A percentile compares a stretch with the other conserved stretches of the same genome.
phyloP scores from a whole-genome alignment of 345 rosid genomes.

The Microcos paniculata region DNA sequence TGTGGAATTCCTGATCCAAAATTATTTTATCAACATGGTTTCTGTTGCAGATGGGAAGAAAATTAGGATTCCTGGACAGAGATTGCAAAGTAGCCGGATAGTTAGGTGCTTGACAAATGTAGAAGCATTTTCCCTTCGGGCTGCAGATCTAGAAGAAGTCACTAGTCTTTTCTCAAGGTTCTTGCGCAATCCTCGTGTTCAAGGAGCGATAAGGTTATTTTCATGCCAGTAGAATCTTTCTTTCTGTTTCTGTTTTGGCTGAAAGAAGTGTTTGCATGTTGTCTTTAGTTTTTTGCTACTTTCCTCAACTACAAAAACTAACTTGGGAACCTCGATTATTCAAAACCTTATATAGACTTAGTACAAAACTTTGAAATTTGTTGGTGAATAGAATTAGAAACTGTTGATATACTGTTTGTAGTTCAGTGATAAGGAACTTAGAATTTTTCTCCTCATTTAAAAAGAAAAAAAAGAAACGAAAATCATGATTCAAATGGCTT shows the following conservation, averaged over 20 bases:
- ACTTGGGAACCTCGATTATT: not conserved
- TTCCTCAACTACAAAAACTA: not conserved
- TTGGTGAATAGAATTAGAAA: not conserved
- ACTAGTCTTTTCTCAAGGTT: constrained; percentile 63
- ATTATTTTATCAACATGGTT: constrained; percentile 1
- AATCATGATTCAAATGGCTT: not conserved
- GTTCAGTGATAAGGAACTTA: not conserved
- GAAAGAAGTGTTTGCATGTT: not conserved
- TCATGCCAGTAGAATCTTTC: not conserved
- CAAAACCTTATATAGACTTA: not conserved
- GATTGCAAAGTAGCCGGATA: constrained; percentile 51
- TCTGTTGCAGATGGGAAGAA: constrained; percentile 52
- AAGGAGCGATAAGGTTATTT: constrained; percentile 79
- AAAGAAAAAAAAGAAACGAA: not conserved
- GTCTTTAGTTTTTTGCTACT: not conserved
- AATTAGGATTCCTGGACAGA: constrained; percentile 42
- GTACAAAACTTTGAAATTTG: not conserved
- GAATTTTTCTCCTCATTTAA: not conserved
- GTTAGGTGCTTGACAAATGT: constrained; percentile 73
- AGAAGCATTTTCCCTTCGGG: constrained; percentile 82
- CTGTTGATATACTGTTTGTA: not conserved
- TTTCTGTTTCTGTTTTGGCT: not conserved
- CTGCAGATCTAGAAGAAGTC: constrained; percentile 81
- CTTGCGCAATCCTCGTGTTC: constrained; percentile 63
- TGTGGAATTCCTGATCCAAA: constrained; percentile 1